Evolutionary conservation across 2,329 filamentous ascomycete species (phyloP), one percentile per base, ranked within the genome.

Genomic region (Microsporum canis): DNA sequence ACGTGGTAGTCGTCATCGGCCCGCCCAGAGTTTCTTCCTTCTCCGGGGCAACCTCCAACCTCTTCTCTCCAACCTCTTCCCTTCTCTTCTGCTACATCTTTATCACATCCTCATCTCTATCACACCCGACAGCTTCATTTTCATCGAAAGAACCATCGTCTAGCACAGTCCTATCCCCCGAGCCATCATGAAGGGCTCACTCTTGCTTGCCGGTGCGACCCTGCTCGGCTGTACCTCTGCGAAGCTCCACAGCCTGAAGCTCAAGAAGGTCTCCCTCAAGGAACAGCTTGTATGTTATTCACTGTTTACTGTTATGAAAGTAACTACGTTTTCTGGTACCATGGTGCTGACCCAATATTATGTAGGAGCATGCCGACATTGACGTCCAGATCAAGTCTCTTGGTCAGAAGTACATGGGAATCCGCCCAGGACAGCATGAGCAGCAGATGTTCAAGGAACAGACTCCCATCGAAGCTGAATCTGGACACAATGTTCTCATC

Each of bases 341-440:
- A 7, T 8, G 31, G 14, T 55, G 23, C 31, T 55, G 17, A 55
- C 59, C 45, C 49, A 34, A 41, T 36, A 62, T 5, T 45, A 3
- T 23, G 47, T 65, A 94, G 89, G 84, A 88, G 73, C 80, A 84
- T 67, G 83, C 88, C 72, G 88, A 88, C 72, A 85, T 99, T 73
- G 84, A 90, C 72, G 80, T 85, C 64, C 92, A 97, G 72, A 82
- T 90, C 68, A 85, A 87, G 74, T 84, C 86, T 65, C 85, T 99
- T 63, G 86, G 89, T 66, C 92, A 97, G 82, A 99, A 97, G 84
- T 96, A 96, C 82, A 88, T 97, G 84, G 91, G 91, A 66, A 75
- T 85, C 69, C 86, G 88, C 68, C 86, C 88, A 56, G 79, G 87
- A 67, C 75, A 76, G 66, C 87, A 90, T 69, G 78, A 82, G 71